Conservation (phyloP, 2,329 filamentous ascomycete genomes). For the Dactylellina cionopaga region DNA sequence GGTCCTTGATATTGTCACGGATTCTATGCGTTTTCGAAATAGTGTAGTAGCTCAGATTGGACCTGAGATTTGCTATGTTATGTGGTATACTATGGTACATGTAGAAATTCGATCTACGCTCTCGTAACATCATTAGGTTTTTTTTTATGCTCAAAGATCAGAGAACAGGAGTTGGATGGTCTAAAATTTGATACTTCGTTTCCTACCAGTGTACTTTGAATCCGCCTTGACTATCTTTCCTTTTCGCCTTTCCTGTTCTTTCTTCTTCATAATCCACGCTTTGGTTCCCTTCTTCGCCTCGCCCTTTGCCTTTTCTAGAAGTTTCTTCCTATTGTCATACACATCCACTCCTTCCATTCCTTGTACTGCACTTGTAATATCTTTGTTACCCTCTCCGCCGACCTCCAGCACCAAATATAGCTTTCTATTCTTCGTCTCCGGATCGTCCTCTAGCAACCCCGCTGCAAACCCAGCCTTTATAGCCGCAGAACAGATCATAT, state of each 20-base stretch:
- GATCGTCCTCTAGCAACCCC: conserved; percentile 92
- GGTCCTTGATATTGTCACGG: too few relatives aligned
- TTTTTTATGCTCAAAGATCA: too few relatives aligned
- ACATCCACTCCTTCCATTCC: conserved; percentile 91
- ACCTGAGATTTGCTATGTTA: too few relatives aligned
- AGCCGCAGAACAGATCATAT: conserved; percentile 90
- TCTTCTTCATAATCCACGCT: conserved; percentile 84
- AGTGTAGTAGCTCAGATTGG: too few relatives aligned
- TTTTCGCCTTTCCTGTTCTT: conserved; percentile 92
- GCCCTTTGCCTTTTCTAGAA: conserved; percentile 63
- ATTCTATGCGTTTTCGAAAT: too few relatives aligned
- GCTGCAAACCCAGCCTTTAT: conserved; percentile 95
- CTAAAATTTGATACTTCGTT: conserved; percentile 81
- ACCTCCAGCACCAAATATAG: conserved; percentile 95
- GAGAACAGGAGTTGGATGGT: too few relatives aligned
- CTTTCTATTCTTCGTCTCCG: conserved; percentile 95
- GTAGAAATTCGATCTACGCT: too few relatives aligned
- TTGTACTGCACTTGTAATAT: conserved; percentile 89
- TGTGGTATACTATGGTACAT: neutral
- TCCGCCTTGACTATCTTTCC: conserved; percentile 92
- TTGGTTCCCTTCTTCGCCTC: conserved; percentile 82
- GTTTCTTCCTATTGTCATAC: conserved; percentile 72
- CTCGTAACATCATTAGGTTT: too few relatives aligned
- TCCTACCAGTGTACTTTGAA: conserved; percentile 93
- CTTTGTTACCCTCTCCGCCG: conserved; percentile 69